A percentile compares a stretch with the other conserved stretches of the same genome.
Conservation (phyloP, 768 basidiomycete genomes). For the Xerocomellus intermedius region DNA sequence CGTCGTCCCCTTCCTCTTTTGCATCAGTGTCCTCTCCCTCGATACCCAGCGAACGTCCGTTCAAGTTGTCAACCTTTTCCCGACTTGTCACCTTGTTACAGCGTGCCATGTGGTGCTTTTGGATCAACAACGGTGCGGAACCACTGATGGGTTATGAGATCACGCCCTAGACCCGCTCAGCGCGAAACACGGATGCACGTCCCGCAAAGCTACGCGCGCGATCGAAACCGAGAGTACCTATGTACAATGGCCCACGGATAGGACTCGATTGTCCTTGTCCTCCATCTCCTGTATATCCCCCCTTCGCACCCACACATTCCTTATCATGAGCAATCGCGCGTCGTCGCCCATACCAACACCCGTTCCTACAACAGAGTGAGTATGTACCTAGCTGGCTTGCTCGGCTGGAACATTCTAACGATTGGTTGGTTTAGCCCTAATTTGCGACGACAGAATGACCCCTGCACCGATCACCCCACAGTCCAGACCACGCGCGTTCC, state of each 20-base stretch:
- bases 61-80: too few relatives aligned
- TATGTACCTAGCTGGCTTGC: neutral
- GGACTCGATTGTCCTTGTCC: constrained; percentile 16
- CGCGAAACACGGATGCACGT: too few relatives aligned
- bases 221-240: too few relatives aligned
- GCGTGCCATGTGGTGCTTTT: too few relatives aligned
- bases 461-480: constrained; percentile 24
- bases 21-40: too few relatives aligned
- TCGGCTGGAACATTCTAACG: constrained; percentile 6
- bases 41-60: too few relatives aligned
- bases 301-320: constrained; percentile 20
- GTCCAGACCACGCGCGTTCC: constrained; percentile 11
- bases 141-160: too few relatives aligned
- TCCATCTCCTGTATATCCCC: constrained; percentile 8
- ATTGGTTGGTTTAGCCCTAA: neutral
- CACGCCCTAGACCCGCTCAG: too few relatives aligned
- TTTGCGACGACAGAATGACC: constrained; percentile 12
- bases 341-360: neutral
- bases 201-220: too few relatives aligned
- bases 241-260: neutral
- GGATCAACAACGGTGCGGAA: too few relatives aligned
- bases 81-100: too few relatives aligned
- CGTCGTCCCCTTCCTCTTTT: too few relatives aligned
- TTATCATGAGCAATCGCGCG: constrained; percentile 31
- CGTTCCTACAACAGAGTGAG: constrained; percentile 16